Percentiles rank a stretch among this genome's conserved stretches.
Evolutionary conservation across 306 rosid species (phyloP).

Genomic region (Abrus precatorius): DNA sequence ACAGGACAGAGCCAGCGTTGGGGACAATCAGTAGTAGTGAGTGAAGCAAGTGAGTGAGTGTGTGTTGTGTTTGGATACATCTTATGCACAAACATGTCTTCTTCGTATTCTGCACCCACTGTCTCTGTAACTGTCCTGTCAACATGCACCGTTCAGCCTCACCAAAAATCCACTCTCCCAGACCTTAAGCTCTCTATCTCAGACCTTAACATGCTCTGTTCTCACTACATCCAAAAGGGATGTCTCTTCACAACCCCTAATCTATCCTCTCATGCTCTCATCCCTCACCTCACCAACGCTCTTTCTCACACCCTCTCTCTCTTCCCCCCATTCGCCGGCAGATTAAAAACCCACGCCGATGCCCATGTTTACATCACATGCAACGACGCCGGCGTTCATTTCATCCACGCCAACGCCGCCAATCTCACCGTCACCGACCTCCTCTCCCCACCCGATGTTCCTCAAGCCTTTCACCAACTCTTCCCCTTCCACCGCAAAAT

Average conservation of each 20-base stretch:
- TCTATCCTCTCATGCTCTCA: constrained; percentile 41
- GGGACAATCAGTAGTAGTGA: no score
- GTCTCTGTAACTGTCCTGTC: constrained; percentile 45
- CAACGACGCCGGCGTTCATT: constrained; percentile 82
- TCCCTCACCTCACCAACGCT: constrained; percentile 54
- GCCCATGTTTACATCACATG: constrained; percentile 72
- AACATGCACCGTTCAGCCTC: constrained; percentile 65
- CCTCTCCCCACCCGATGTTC: constrained; percentile 61
- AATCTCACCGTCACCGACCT: constrained; percentile 52
- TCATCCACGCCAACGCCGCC: constrained; percentile 62
- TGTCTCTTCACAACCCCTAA: constrained; percentile 67
- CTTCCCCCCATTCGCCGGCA: constrained; percentile 86
- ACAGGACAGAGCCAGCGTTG: background rate
- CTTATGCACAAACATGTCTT: constrained; percentile 28
- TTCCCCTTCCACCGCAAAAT: constrained; percentile 70
- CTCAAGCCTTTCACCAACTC: constrained; percentile 51
- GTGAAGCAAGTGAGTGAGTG: background rate
- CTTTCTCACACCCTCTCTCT: constrained; percentile 73
- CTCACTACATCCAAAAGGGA: constrained; percentile 92
- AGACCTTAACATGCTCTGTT: constrained; percentile 85
- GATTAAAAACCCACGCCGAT: constrained; percentile 56
- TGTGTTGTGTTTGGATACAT: background rate
- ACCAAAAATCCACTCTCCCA: constrained; percentile 54
- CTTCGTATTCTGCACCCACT: constrained; percentile 22
- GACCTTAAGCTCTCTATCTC: constrained; percentile 80